A percentile compares a stretch with the other conserved stretches of the same genome.
Evolutionary conservation across 163 green algal species (phyloP).

Genomic region (Prototheca wickerhamii): DNA sequence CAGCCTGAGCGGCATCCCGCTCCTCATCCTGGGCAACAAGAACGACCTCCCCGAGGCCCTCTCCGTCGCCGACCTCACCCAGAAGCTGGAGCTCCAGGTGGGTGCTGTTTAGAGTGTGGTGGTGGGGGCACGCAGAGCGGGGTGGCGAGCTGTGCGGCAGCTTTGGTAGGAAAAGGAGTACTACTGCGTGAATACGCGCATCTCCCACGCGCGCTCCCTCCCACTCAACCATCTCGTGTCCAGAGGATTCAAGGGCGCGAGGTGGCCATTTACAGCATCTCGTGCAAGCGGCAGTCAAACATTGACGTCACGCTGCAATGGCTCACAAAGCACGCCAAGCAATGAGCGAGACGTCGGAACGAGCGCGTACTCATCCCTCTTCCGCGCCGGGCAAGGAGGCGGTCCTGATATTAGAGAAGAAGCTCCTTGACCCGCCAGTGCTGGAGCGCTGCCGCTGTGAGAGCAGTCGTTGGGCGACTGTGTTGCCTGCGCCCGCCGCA

Average conservation of each 20-base stretch:
- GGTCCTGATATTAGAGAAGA: too few species aligned
- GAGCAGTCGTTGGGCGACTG: too few species aligned
- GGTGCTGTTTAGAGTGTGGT: neutral
- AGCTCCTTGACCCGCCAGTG: too few species aligned
- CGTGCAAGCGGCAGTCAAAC: conserved; percentile 89
- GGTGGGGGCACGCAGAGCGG: neutral
- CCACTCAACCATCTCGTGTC: neutral
- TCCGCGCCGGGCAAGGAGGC: too few species aligned
- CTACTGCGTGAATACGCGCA: too few species aligned
- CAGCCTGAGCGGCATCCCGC: conserved; percentile 72
- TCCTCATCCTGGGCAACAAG: conserved; percentile 98
- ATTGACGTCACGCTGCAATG: conserved; percentile 93
- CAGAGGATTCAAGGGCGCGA: conserved; percentile 46
- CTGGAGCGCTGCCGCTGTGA: too few species aligned
- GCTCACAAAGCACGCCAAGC: conserved; percentile 83
- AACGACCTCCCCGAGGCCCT: conserved; percentile 84
- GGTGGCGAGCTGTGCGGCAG: neutral
- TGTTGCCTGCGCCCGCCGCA: too few species aligned
- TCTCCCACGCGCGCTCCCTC: neutral
- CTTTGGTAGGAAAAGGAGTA: neutral
- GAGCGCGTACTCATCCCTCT: too few species aligned
- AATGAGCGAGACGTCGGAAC: neutral
- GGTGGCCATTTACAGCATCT: conserved; percentile 91
- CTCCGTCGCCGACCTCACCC: conserved; percentile 60
- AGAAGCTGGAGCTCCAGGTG: conserved; percentile 66